Conservation (phyloP, 1,284 basidiomycete species). For the Tilletia setariae region DNA sequence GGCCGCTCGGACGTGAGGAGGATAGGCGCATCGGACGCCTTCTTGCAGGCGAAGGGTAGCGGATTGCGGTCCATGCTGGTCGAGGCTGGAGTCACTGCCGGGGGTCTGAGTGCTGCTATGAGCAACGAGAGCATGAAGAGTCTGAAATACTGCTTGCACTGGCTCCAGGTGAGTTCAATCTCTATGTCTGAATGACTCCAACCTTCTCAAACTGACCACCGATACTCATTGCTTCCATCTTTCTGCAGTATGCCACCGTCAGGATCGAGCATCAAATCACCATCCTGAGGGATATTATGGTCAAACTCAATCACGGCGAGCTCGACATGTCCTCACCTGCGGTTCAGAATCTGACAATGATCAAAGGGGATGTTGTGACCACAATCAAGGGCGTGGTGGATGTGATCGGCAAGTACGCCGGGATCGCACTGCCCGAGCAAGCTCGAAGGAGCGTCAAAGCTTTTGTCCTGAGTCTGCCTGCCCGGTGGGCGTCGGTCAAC, state of each 20-base stretch:
- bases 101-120: slow-evolving; percentile 75
- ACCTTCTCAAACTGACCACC: slow-evolving; percentile 8
- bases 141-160: slow-evolving; percentile 79
- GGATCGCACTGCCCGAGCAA: slow-evolving; percentile 76
- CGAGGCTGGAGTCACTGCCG: slow-evolving; percentile 68
- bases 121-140: slow-evolving; percentile 85
- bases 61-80: slow-evolving; percentile 61
- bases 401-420: slow-evolving; percentile 80
- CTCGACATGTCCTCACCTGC: slow-evolving; percentile 37
- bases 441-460: slow-evolving; percentile 72
- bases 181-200: slow-evolving; percentile 1
- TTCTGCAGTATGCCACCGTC: slow-evolving; percentile 70
- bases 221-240: no score
- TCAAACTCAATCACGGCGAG: slow-evolving; percentile 46
- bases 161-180: slow-evolving; percentile 63
- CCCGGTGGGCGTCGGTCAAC: slow-evolving; percentile 65
- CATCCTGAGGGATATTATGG: slow-evolving; percentile 63
- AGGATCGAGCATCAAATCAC: slow-evolving; percentile 84
- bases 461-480: slow-evolving; percentile 76
- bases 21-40: neutral
- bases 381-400: slow-evolving; percentile 84
- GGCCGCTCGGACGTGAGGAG: neutral
- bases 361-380: slow-evolving; percentile 76
- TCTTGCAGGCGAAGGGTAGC: neutral
- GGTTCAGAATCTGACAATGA: slow-evolving; percentile 61